These are phyloP conservation scores for Vitis vinifera DNA, from an alignment of 164 flowering plant species.

Conservation along the genomic window ASM3070453v1 NC_081809.1:4662501-4663000, in stretches of 20 bases:
- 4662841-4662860: background rate
- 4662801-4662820: constrained; percentile 17
- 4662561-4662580: constrained; percentile 17
- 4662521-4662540: constrained; percentile 23
- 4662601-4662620: constrained; percentile 25
- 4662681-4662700: constrained; percentile 9
- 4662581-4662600: constrained; percentile 27
- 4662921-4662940: constrained; percentile 21
- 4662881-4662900: constrained; percentile 5
- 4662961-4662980: constrained; percentile 14
- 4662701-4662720: constrained; percentile 13
- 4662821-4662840: constrained; percentile 12
- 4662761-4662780: constrained; percentile 9
- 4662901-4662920: constrained; percentile 19
- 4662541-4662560: constrained; percentile 26
- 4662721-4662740: constrained; percentile 29
- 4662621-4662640: constrained; percentile 14
- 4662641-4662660: constrained; percentile 20
- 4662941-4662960: constrained; percentile 11
- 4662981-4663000: constrained; percentile 19
- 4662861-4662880: constrained; percentile 16
- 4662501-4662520: constrained; percentile 25
- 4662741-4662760: constrained; percentile 18
- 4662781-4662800: constrained; percentile 23
- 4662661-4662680: constrained; percentile 8